Conservation (phyloP, 2,329 filamentous ascomycete genomes). For the Xylariaceae sp. region DNA sequence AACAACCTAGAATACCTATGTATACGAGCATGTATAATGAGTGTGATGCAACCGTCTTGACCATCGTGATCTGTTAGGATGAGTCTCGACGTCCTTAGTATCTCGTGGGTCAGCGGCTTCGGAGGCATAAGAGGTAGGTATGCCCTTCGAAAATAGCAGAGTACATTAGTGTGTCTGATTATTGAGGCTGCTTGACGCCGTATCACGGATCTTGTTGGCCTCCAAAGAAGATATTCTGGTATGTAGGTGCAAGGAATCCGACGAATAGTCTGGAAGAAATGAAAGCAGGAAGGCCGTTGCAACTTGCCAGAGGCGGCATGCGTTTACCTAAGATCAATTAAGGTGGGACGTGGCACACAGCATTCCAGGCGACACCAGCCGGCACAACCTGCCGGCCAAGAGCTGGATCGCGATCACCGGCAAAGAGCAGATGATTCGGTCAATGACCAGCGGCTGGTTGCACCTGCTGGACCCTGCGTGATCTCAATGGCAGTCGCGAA, state of each 20-base stretch:
- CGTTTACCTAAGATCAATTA: not conserved
- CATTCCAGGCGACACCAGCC: not conserved
- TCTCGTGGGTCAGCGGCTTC: not conserved
- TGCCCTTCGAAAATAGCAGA: not conserved
- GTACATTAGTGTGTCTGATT: not conserved
- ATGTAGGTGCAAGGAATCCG: not conserved
- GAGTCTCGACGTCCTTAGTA: not conserved
- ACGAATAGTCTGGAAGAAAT: not conserved
- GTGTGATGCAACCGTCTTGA: too few species aligned
- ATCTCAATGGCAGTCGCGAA: too few species aligned
- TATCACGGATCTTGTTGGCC: not conserved
- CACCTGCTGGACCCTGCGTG: too few species aligned
- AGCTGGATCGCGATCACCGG: not conserved
- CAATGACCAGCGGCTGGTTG: too few species aligned
- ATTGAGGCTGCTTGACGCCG: not conserved
- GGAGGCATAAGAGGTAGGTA: not conserved
- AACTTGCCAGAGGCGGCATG: too few species aligned
- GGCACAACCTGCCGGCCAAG: not conserved
- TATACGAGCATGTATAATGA: too few species aligned
- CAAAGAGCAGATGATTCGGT: too few species aligned
- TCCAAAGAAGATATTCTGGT: too few species aligned
- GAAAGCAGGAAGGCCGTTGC: not conserved
- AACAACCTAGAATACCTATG: too few species aligned
- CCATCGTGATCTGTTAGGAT: too few species aligned
- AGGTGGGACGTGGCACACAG: not conserved